A percentile compares a stretch with the other conserved stretches of the same genome.
phyloP scores from a whole-genome alignment of 805 yeast genomes.

The Tetrapisispora iriomotensis region DNA sequence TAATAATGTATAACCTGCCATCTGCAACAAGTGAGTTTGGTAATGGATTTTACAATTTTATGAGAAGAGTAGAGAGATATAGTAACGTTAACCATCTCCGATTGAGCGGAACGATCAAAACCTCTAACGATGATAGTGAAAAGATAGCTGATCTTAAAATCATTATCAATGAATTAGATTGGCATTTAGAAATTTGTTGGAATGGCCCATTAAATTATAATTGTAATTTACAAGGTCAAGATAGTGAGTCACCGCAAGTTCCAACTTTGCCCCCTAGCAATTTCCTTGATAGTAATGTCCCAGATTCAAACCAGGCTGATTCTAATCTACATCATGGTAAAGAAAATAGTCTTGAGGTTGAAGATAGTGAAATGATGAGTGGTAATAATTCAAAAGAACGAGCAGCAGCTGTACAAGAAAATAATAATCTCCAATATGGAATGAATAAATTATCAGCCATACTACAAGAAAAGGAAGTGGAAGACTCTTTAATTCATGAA shows the following conservation, averaged over 20 bases:
- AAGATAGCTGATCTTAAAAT: slow-evolving; percentile 10
- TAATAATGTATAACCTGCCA: slow-evolving; percentile 43
- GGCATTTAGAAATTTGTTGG: slow-evolving; percentile 28
- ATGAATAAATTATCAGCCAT: slow-evolving; percentile 14
- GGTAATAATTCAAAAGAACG: neutral
- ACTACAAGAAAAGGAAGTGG: slow-evolving; percentile 19
- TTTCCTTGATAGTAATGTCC: neutral
- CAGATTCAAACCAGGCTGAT: neutral
- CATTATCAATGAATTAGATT: slow-evolving; percentile 25
- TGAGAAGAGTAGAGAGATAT: slow-evolving; percentile 59
- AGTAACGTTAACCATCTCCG: slow-evolving; percentile 41
- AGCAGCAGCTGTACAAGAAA: neutral
- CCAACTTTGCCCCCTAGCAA: neutral
- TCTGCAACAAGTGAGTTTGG: slow-evolving; percentile 23
- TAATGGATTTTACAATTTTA: slow-evolving; percentile 39
- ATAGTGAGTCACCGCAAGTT: neutral
- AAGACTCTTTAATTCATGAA: slow-evolving; percentile 23
- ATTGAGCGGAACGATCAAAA: slow-evolving; percentile 32
- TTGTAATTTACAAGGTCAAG: neutral
- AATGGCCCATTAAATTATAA: slow-evolving; percentile 23
- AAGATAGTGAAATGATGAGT: slow-evolving; percentile 11
- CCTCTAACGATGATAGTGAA: slow-evolving; percentile 6
- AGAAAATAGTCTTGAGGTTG: slow-evolving; percentile 9
- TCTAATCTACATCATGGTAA: neutral
- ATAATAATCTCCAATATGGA: neutral